Evolutionary conservation across 164 flowering plant species (phyloP).

Genomic region (Echeveria elegans): DNA sequence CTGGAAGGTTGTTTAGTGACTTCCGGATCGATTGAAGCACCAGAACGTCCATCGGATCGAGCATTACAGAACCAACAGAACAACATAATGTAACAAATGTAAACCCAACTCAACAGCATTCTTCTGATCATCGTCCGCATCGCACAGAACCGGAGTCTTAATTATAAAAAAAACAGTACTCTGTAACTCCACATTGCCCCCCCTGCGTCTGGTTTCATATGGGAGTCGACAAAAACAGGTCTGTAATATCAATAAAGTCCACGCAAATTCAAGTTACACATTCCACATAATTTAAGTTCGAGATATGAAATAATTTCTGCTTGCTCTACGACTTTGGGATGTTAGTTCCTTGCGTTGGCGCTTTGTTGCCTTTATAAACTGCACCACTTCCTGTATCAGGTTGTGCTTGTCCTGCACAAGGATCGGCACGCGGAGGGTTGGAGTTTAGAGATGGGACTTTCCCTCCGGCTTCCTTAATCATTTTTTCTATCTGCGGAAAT

Average conservation of each 20-base stretch:
- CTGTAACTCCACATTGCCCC: not conserved
- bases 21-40: conserved; percentile 53
- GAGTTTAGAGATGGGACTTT: not conserved
- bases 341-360: not conserved
- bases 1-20: conserved; percentile 41
- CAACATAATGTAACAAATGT: not conserved
- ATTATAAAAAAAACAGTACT: not conserved
- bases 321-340: not conserved
- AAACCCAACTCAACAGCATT: not conserved
- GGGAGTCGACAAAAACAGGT: too few relatives aligned
- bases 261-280: not conserved
- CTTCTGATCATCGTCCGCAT: not conserved
- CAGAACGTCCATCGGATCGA: conserved; percentile 59
- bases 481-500: not conserved
- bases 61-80: conserved; percentile 15
- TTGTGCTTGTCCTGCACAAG: not conserved
- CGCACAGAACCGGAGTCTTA: not conserved
- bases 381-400: conserved; percentile 1
- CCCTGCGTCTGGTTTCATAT: too few relatives aligned
- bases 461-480: not conserved
- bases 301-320: too few relatives aligned
- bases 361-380: not conserved
- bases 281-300: not conserved
- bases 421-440: not conserved
- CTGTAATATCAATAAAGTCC: too few relatives aligned